Conservation (phyloP, 768 basidiomycete genomes). For the Cystobasidium onofrii region DNA sequence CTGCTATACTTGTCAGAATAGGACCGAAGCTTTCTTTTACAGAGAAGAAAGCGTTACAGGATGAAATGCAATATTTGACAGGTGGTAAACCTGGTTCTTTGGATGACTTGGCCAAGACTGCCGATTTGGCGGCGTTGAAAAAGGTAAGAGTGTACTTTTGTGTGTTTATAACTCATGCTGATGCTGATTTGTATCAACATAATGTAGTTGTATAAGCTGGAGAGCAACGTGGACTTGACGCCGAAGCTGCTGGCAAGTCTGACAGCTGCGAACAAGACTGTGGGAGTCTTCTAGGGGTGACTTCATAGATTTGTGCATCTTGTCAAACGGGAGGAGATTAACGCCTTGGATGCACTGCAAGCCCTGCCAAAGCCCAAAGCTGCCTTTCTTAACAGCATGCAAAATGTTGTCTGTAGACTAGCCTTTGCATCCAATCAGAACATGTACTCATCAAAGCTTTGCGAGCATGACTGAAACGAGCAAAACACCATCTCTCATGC, state of each 20-base stretch:
- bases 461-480: too few species aligned
- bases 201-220: slow-evolving; percentile 9
- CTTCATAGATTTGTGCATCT: too few species aligned
- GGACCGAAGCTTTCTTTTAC: neutral
- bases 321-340: too few species aligned
- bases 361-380: too few species aligned
- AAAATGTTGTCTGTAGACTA: too few species aligned
- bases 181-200: neutral
- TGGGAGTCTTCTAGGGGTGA: slow-evolving; percentile 6
- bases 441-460: too few species aligned
- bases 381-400: too few species aligned
- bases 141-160: neutral
- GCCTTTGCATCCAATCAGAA: too few species aligned
- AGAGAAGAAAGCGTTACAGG: neutral
- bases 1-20: neutral
- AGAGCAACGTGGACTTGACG: neutral
- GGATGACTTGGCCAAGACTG: neutral
- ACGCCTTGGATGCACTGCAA: too few species aligned
- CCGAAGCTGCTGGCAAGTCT: neutral
- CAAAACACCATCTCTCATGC: too few species aligned
- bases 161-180: neutral
- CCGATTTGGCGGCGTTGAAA: neutral
- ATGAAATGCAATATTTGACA: neutral
- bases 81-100: neutral
- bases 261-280: slow-evolving; percentile 27